Evolutionary conservation across 2,329 filamentous ascomycete genomes (phyloP), one percentile per base, ranked within the genome.

Genomic region (Colletotrichum sp.): DNA sequence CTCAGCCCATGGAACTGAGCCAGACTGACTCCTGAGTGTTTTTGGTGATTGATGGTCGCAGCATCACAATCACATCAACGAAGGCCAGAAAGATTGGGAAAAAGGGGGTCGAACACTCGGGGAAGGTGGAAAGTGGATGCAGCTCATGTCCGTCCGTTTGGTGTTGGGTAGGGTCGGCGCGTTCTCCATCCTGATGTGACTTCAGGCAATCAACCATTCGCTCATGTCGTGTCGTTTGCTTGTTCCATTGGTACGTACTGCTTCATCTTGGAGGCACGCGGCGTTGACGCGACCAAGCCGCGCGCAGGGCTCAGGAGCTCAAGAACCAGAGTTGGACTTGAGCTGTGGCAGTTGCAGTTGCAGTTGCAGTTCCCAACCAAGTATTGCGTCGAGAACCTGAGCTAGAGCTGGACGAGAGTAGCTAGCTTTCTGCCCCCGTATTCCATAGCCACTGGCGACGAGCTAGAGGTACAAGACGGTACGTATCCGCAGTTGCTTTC

Each of bases 71-170:
- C 67, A 56, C 55, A 67, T 72, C 69, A 73, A 30, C 22, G 25
- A 27, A 72, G 39, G 27, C 48, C 55, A 64, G n/a, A 61, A 75
- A 72, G 34, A 34, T 43, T 64, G 39, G 43, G 48, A 75, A 75
- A 74, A 72, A 58, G 61, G 62, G 73, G 73, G 43, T 16, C 55
- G 55, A 62, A 56, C 48, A 39, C 70, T 75, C 73, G 73, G 73
- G 73, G 73, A 75, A 73, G 73, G 56, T 75, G 73, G 73, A 67
- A 75, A 75, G 73, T 72, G 73, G 73, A 58, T 72, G 69, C 62
- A 58, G 73, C 73, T 68, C 72, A 66, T 71, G 72, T 71, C 61
- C 48, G 36, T 55, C 36, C 58, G 34, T 66, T 74, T 60, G 70
- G 70, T 68, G 32, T 25, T 60, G 71, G 22, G 16, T 25, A 68